Evolutionary conservation across 805 yeast genomes (phyloP).

Genomic region (Spathaspora hagerdaliae): DNA sequence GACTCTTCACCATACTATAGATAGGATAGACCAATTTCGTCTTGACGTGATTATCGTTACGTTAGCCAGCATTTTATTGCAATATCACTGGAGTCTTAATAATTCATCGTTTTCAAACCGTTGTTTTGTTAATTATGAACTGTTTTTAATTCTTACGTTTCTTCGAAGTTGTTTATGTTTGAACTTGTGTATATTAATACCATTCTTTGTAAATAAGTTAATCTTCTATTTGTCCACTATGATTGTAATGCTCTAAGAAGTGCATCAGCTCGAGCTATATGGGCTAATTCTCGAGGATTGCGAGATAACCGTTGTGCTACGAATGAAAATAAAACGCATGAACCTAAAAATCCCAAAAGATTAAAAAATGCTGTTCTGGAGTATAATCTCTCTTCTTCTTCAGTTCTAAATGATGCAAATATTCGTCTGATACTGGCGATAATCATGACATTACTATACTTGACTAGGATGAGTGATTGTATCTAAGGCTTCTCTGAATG

Average conservation of each 20-base stretch:
- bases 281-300: constrained; percentile 27
- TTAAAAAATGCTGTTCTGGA: constrained; percentile 78
- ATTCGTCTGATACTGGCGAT: constrained; percentile 74
- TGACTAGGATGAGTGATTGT: no score
- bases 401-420: constrained; percentile 78
- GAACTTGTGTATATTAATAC: not conserved
- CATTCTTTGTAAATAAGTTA: constrained; percentile 1
- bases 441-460: constrained; percentile 35
- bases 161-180: not conserved
- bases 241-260: constrained; percentile 20
- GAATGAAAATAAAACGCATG: constrained; percentile 77
- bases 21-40: no score
- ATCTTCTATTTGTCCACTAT: not conserved
- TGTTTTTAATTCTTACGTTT: not conserved
- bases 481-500: no score
- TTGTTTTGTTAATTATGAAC: not conserved
- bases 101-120: not conserved
- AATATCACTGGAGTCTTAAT: no score
- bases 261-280: constrained; percentile 24
- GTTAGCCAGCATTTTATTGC: no score
- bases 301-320: constrained; percentile 59
- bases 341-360: constrained; percentile 73
- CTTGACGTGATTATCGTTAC: no score
- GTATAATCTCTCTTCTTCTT: constrained; percentile 75
- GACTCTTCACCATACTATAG: no score